Percentiles rank a stretch among this genome's conserved stretches.
These are phyloP conservation scores for Diutina sp. DNA, from an alignment of 1,139 yeast genomes.

Conservation along the genomic window DNA sequence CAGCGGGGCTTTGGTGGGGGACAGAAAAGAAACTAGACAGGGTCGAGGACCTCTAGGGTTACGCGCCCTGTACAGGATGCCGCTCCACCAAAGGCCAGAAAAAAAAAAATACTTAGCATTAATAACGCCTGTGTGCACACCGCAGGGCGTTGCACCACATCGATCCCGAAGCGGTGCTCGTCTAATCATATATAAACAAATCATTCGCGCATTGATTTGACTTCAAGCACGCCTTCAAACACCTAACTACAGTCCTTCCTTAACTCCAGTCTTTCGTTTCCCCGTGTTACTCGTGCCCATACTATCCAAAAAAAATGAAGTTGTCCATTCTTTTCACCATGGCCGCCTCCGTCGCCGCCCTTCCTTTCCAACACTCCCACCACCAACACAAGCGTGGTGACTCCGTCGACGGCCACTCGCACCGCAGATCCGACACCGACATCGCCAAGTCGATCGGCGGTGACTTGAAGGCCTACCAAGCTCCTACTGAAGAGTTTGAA, in stretches of 20 bases:
- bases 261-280: constrained; percentile 1
- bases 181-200: constrained; percentile 1
- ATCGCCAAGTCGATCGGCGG: constrained; percentile 21
- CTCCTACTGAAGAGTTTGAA: constrained; percentile 47
- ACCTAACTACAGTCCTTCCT: constrained; percentile 1
- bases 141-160: neutral
- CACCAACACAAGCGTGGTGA: constrained; percentile 1
- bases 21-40: neutral
- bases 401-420: neutral
- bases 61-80: neutral
- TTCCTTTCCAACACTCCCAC: constrained; percentile 2
- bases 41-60: neutral
- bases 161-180: neutral
- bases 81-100: neutral
- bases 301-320: neutral
- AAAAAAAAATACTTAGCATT: too few relatives aligned
- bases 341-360: neutral
- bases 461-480: constrained; percentile 39
- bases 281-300: neutral
- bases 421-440: neutral
- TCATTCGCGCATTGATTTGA: neutral
- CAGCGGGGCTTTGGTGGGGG: neutral
- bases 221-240: neutral
- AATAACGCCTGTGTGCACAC: neutral
- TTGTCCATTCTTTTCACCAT: neutral